These are phyloP conservation scores for Aspergillus sp. DNA, from an alignment of 2,329 filamentous ascomycete genomes.

Conservation along the genomic window DNA sequence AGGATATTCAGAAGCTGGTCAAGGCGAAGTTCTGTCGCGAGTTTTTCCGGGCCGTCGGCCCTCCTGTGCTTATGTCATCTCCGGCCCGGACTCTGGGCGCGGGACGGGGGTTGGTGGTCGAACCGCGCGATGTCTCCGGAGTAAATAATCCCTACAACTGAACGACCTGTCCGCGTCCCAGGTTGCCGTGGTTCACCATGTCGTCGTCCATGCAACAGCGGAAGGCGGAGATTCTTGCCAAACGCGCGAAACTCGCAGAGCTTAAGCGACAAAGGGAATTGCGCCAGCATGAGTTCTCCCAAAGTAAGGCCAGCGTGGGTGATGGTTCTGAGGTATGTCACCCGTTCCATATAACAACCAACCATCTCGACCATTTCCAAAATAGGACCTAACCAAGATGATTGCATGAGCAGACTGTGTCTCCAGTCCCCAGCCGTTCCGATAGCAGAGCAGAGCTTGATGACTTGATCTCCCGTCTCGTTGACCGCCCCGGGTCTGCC, in stretches of 20 bases:
- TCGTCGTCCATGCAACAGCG: slow-evolving; percentile 60
- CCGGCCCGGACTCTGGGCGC: slow-evolving; percentile 15
- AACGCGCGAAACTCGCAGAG: slow-evolving; percentile 95
- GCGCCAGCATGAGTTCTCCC: slow-evolving; percentile 71
- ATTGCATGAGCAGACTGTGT: slow-evolving; percentile 53
- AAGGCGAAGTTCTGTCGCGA: slow-evolving; percentile 41
- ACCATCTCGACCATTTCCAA: neutral
- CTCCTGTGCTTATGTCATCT: slow-evolving; percentile 39
- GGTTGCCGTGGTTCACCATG: slow-evolving; percentile 20
- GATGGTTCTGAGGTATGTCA: slow-evolving; percentile 66
- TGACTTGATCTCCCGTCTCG: slow-evolving; percentile 76
- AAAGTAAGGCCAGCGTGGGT: slow-evolving; percentile 66
- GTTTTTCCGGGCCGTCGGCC: slow-evolving; percentile 40
- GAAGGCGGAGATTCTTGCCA: slow-evolving; percentile 92
- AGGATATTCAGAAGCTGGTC: slow-evolving; percentile 22
- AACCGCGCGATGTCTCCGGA: neutral
- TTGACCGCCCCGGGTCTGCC: slow-evolving; percentile 74
- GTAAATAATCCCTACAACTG: slow-evolving; percentile 24
- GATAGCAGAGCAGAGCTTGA: slow-evolving; percentile 72
- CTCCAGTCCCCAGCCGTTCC: slow-evolving; percentile 67
- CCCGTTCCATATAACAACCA: neutral
- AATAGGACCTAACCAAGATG: slow-evolving; percentile 11
- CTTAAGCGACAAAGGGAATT: slow-evolving; percentile 88
- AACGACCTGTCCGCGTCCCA: neutral
- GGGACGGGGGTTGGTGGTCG: slow-evolving; percentile 7